phyloP scores from a whole-genome alignment of 2,329 filamentous ascomycete genomes.

The Monilinia vaccinii-corymbosi region DNA sequence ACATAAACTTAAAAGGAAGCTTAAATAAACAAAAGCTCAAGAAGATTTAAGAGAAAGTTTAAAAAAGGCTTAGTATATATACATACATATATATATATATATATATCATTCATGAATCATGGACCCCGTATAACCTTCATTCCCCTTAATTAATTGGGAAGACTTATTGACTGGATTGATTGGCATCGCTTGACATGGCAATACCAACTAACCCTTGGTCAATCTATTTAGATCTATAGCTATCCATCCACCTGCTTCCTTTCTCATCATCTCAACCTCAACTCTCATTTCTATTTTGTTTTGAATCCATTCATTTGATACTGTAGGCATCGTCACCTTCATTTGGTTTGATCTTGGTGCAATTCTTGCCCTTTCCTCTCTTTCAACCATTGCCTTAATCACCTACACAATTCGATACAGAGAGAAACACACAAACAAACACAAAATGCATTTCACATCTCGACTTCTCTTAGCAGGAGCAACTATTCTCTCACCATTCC shows the following conservation, averaged over 20 bases:
- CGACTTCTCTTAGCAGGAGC: constrained; percentile 16
- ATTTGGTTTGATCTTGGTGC: not conserved
- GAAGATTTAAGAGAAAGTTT: no score
- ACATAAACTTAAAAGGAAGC: no score
- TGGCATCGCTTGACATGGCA: not conserved
- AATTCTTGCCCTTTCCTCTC: constrained; percentile 3
- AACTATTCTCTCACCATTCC: constrained; percentile 30
- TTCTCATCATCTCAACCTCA: not conserved
- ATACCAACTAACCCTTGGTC: no score
- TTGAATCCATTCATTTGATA: not conserved
- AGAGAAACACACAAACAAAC: not conserved
- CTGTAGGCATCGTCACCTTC: not conserved
- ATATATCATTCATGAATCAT: no score
- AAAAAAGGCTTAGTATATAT: no score
- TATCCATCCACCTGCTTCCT: not conserved
- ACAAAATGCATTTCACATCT: constrained; percentile 18
- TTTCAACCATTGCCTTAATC: not conserved
- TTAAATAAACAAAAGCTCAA: no score
- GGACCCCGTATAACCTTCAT: no score
- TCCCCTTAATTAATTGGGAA: no score
- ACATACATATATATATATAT: no score
- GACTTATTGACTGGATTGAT: no score
- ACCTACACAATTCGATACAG: not conserved
- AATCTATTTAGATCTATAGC: no score
- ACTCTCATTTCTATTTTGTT: not conserved